Evolutionary conservation across 768 basidiomycete species (phyloP).

Genomic region (Cystobasidium ongulense): DNA sequence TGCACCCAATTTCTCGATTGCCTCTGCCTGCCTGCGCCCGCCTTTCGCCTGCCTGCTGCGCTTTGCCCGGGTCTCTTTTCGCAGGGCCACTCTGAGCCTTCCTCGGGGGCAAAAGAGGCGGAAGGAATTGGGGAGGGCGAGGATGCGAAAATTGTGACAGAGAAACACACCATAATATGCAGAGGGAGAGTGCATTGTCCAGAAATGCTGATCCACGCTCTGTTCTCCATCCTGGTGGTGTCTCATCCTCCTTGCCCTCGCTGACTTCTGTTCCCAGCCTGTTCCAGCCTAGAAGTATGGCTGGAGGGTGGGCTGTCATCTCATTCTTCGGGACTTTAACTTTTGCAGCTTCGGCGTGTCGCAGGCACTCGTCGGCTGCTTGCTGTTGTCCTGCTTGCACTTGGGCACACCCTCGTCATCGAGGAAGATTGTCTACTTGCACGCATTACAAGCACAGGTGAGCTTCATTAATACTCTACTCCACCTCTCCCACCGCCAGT

Average conservation of each 20-base stretch:
- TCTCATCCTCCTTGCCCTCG: too few relatives aligned
- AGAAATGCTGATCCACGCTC: too few relatives aligned
- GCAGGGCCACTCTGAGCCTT: background rate
- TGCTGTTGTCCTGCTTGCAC: too few relatives aligned
- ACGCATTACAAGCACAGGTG: background rate
- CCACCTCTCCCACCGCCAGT: background rate
- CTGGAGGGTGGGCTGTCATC: background rate
- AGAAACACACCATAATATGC: too few relatives aligned
- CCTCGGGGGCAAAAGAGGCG: background rate
- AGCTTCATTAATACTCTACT: background rate
- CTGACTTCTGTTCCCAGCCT: background rate
- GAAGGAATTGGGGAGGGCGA: background rate
- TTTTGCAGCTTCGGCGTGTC: background rate
- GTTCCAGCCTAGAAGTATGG: background rate
- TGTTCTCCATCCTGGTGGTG: too few relatives aligned
- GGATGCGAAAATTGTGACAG: background rate
- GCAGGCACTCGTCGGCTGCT: too few relatives aligned
- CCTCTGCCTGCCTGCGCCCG: background rate
- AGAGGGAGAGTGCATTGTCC: background rate
- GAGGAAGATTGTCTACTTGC: too few relatives aligned
- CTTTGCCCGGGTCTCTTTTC: too few relatives aligned
- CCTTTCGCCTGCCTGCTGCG: background rate
- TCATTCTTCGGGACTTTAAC: background rate
- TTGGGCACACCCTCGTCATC: too few relatives aligned
- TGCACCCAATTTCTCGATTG: background rate